phyloP scores from a whole-genome alignment of 2,329 filamentous ascomycete genomes.

The Penicillium sp. region DNA sequence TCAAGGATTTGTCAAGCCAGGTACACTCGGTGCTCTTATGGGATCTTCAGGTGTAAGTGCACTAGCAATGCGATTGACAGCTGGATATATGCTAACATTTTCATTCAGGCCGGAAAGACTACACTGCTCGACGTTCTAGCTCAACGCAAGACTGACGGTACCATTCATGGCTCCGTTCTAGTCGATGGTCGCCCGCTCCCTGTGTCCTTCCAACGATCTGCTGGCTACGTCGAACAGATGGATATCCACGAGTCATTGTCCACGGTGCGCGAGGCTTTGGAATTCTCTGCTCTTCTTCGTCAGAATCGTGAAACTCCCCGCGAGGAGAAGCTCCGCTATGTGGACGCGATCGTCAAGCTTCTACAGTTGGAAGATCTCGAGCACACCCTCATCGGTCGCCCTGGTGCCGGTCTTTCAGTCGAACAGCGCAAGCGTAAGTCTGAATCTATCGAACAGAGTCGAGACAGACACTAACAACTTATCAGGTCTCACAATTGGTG shows the following conservation, averaged over 20 bases:
- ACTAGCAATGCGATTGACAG: slow-evolving; percentile 4
- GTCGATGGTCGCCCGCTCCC: slow-evolving; percentile 14
- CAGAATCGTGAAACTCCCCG: slow-evolving; percentile 4
- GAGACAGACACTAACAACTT: slow-evolving; percentile 12
- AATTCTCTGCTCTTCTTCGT: slow-evolving; percentile 12
- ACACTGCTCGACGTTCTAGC: slow-evolving; percentile 14
- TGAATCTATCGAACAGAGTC: slow-evolving; percentile 13
- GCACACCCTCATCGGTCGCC: slow-evolving; percentile 7
- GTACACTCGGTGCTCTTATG: slow-evolving; percentile 16
- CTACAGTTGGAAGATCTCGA: slow-evolving; percentile 10
- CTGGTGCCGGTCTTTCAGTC: slow-evolving; percentile 12
- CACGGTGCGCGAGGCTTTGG: slow-evolving; percentile 13
- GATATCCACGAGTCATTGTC: slow-evolving; percentile 13
- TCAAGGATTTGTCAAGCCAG: slow-evolving; percentile 14
- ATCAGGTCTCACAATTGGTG: slow-evolving; percentile 10
- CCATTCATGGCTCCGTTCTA: slow-evolving; percentile 10
- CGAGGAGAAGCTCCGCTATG: slow-evolving; percentile 13
- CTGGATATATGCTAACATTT: neutral
- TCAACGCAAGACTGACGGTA: slow-evolving; percentile 15
- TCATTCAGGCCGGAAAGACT: slow-evolving; percentile 14
- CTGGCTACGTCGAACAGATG: slow-evolving; percentile 16
- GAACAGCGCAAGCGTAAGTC: slow-evolving; percentile 24
- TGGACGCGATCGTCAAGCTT: slow-evolving; percentile 12
- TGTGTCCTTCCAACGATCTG: slow-evolving; percentile 14
- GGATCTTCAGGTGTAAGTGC: slow-evolving; percentile 36